Base-by-base conservation (phyloP, 2,329 filamentous ascomycete species). In the Phaeophleospora eucalypticola region DNA sequence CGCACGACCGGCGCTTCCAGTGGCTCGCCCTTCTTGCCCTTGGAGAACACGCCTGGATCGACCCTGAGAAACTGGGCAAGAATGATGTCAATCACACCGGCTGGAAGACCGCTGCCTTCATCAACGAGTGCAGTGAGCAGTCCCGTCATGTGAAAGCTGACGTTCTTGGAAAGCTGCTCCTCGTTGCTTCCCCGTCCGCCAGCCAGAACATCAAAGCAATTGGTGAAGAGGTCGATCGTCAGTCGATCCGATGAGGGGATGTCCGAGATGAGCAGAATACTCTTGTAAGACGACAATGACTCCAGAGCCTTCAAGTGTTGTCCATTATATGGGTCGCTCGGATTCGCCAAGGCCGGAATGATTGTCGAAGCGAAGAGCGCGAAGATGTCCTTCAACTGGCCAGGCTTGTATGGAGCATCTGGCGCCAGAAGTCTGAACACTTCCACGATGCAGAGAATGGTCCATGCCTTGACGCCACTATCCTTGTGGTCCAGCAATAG, bases 331-430 rank as follows among this genome's bases (percentile, higher is more conserved):
- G 90, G 84, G 65, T 95, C 86, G 33, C 84, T 84, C 10, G 90
- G 88, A 61, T 95, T 85, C 61, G 88, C 85, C 19, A 97, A 81
- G 37, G 89, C 83, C 38, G 90, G 89, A 37, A 97, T 78, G 56
- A 95, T 86, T 40, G 84, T 83, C 48, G 82, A 84, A 58, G 96
- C 81, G 65, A 96, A 89, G 52, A 95, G 81, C 20, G 83, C 85
- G 72, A 97, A 98, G 65, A 97, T 91, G 70, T 95, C 89, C 89
- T 94, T 95, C 53, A 97, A 78, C 71, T 97, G 90, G 49, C 86
- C 82, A 34, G 81, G 82, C 18, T 89, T 94, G 69, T 95, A 97
- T 15, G 93, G 93, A 65, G 93, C 93, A 75, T 97, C 85, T 0
- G 93, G 93, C 20, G 93, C 93, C 70, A 89, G 95, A 47, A 98